Conservation (phyloP, 805 yeast genomes). For the Saccharomycopsis sp. region DNA sequence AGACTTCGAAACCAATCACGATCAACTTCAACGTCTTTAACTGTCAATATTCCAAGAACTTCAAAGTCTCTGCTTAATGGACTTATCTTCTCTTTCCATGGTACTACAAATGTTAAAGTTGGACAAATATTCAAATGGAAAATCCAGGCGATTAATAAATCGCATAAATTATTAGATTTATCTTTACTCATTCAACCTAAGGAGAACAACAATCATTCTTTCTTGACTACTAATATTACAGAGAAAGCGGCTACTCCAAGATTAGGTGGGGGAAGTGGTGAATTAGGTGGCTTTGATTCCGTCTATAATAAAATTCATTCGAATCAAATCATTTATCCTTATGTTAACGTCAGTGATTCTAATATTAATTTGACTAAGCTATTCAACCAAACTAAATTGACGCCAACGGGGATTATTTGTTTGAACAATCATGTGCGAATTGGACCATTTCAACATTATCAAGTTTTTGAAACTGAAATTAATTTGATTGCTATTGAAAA, state of each 20-base stretch:
- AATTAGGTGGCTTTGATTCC: constrained; percentile 7
- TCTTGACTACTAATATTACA: constrained; percentile 19
- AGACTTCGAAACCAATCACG: constrained; percentile 17
- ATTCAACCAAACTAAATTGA: constrained; percentile 35
- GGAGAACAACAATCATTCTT: constrained; percentile 22
- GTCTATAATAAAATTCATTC: constrained; percentile 12
- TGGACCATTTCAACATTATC: constrained; percentile 53
- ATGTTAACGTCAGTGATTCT: background rate
- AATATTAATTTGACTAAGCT: constrained; percentile 26
- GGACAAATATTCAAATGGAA: constrained; percentile 60
- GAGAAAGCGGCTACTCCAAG: constrained; percentile 13
- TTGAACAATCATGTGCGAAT: constrained; percentile 60
- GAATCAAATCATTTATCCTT: constrained; percentile 20
- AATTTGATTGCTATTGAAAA: constrained; percentile 52
- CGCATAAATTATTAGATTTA: constrained; percentile 43
- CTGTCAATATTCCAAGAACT: constrained; percentile 22
- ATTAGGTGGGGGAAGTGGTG: background rate
- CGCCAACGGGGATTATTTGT: constrained; percentile 51
- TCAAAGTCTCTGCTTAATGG: constrained; percentile 26
- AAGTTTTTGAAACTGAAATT: constrained; percentile 58
- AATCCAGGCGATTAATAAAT: constrained; percentile 57
- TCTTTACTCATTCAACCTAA: constrained; percentile 40
- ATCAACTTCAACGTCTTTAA: constrained; percentile 21
- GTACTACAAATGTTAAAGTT: constrained; percentile 50
- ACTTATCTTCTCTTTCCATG: constrained; percentile 49